Percentiles rank a stretch among this genome's conserved stretches.
Conservation (phyloP, 805 yeast species). For the Metschnikowia kofuensis region DNA sequence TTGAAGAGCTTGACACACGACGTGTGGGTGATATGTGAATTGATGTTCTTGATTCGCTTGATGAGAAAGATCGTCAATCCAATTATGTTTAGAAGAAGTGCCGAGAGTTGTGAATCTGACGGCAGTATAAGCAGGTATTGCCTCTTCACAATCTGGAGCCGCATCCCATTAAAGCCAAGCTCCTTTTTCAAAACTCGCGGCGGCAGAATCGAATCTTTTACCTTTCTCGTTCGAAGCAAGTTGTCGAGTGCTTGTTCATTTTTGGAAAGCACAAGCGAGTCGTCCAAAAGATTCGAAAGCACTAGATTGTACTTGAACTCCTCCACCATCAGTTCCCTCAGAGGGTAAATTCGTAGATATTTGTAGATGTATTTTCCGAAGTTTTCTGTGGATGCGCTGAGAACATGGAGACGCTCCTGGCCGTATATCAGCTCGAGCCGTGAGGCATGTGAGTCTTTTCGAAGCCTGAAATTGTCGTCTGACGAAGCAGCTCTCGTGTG, state of each 20-base stretch:
- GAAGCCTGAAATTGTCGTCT: background rate
- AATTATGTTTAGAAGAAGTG: slow-evolving; percentile 21
- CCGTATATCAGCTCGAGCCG: background rate
- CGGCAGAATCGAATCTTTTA: slow-evolving; percentile 4
- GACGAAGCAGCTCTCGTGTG: background rate
- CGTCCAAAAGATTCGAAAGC: slow-evolving; percentile 38
- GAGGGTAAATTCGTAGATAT: slow-evolving; percentile 21
- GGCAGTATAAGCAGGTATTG: slow-evolving; percentile 18
- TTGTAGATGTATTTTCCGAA: slow-evolving; percentile 24
- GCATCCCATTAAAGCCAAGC: slow-evolving; percentile 24
- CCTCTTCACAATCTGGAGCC: slow-evolving; percentile 15
- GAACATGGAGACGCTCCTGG: too few species aligned
- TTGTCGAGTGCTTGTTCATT: slow-evolving; percentile 34
- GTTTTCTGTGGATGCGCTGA: slow-evolving; percentile 14
- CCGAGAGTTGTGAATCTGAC: slow-evolving; percentile 2
- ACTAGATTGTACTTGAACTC: slow-evolving; percentile 40
- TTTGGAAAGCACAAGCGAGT: slow-evolving; percentile 40
- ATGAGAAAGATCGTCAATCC: slow-evolving; percentile 28
- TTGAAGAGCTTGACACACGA: slow-evolving; percentile 28
- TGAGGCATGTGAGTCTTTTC: background rate
- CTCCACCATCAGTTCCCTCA: slow-evolving; percentile 32
- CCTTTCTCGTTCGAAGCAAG: slow-evolving; percentile 7
- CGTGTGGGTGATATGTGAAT: slow-evolving; percentile 4
- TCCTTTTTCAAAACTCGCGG: background rate
- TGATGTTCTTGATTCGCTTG: slow-evolving; percentile 18